Evolutionary conservation across 805 yeast species (phyloP).

Genomic region (Saccharomyces paradoxus): DNA sequence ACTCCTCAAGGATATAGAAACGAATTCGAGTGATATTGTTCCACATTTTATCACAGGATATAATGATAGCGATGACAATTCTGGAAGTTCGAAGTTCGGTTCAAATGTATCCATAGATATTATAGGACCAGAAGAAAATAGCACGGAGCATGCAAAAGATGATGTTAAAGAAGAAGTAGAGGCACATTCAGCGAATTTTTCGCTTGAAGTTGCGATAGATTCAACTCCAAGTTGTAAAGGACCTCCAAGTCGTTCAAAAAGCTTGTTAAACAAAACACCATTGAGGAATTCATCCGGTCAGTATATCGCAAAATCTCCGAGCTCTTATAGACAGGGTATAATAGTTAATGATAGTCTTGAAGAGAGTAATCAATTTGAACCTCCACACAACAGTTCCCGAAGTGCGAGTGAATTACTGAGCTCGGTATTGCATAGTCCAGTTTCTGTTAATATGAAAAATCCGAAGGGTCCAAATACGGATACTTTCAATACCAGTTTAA

Average conservation of each 20-base stretch:
- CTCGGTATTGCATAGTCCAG: not conserved
- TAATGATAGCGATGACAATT: not conserved
- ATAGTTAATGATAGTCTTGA: not conserved
- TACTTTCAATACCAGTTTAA: not conserved
- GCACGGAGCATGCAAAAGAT: not conserved
- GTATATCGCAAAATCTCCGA: not conserved
- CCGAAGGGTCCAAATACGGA: not conserved
- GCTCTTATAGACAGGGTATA: constrained; percentile 1
- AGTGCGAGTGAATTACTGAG: not conserved
- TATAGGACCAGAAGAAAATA: not conserved
- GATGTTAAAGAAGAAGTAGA: not conserved
- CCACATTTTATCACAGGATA: constrained; percentile 3
- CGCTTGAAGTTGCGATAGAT: constrained; percentile 21
- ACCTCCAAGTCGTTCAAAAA: not conserved
- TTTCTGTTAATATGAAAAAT: not conserved
- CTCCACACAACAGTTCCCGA: not conserved
- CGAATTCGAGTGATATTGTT: constrained; percentile 4
- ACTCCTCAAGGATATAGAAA: not conserved
- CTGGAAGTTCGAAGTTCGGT: constrained; percentile 12
- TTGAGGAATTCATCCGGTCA: constrained; percentile 10
- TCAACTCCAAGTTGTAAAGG: constrained; percentile 11
- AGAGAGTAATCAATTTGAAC: not conserved
- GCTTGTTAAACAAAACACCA: constrained; percentile 19
- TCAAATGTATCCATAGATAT: constrained; percentile 1
- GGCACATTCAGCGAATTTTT: constrained; percentile 10